Evolutionary conservation across 345 rosid species (phyloP).

Genomic region (Camelina hispida): DNA sequence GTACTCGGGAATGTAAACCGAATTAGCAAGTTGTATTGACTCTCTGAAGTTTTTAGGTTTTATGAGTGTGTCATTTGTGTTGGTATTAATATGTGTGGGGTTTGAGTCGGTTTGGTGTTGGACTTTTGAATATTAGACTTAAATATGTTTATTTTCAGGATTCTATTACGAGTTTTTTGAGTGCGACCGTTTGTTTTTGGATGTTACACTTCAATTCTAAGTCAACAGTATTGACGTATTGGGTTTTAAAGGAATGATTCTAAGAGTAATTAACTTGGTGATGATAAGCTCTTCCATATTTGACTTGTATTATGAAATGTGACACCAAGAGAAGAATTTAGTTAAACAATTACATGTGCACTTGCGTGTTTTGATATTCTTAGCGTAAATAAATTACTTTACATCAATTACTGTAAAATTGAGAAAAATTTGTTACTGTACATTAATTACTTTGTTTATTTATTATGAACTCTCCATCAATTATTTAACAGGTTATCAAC

Average conservation of each 20-base stretch:
- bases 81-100: slow-evolving; percentile 33
- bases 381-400: neutral
- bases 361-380: neutral
- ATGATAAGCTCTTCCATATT: neutral
- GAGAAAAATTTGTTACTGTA: too few relatives aligned
- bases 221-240: slow-evolving; percentile 5
- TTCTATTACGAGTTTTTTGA: neutral
- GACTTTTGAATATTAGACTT: slow-evolving; percentile 21
- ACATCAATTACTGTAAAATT: too few relatives aligned
- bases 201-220: neutral
- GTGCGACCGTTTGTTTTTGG: slow-evolving; percentile 16
- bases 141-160: neutral
- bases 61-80: slow-evolving; percentile 14
- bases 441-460: too few relatives aligned
- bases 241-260: neutral
- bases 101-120: slow-evolving; percentile 28
- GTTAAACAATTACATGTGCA: neutral
- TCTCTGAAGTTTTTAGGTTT: slow-evolving; percentile 25
- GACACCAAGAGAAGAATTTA: neutral
- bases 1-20: slow-evolving; percentile 14
- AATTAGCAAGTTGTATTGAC: slow-evolving; percentile 13
- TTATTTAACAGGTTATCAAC: too few relatives aligned
- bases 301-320: slow-evolving; percentile 8
- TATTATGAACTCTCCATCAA: too few relatives aligned
- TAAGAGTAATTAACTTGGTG: too few relatives aligned